Percentiles rank a stretch among this genome's conserved stretches.
Evolutionary conservation across 2,329 filamentous ascomycete species (phyloP).

Genomic region (Ophiognomonia clavigignenti-juglandacearum): DNA sequence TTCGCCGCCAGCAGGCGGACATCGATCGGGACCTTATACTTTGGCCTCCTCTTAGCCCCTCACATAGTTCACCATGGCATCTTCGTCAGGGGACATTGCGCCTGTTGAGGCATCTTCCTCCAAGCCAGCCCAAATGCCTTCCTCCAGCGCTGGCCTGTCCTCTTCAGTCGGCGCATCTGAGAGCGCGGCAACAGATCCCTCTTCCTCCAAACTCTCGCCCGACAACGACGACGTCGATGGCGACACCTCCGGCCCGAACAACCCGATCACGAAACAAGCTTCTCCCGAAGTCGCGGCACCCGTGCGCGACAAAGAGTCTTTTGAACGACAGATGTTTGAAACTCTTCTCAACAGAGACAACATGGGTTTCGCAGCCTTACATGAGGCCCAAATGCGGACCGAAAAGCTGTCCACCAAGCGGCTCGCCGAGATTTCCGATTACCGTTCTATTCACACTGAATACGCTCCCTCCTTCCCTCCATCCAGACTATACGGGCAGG

Average conservation of each 20-base stretch:
- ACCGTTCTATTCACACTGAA: slow-evolving; percentile 54
- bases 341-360: slow-evolving; percentile 50
- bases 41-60: background rate
- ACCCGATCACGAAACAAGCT: slow-evolving; percentile 23
- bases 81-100: slow-evolving; percentile 6
- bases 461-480: slow-evolving; percentile 53
- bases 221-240: slow-evolving; percentile 19
- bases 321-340: slow-evolving; percentile 49
- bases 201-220: slow-evolving; percentile 27
- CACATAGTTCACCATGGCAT: slow-evolving; percentile 13
- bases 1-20: slow-evolving; percentile 3
- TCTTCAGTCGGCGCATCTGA: slow-evolving; percentile 9
- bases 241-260: slow-evolving; percentile 9
- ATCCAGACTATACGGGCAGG: slow-evolving; percentile 59
- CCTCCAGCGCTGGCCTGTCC: slow-evolving; percentile 7
- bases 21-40: background rate
- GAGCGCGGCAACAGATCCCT: slow-evolving; percentile 17
- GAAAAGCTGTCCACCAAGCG: slow-evolving; percentile 57
- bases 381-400: slow-evolving; percentile 45
- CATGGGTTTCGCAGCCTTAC: slow-evolving; percentile 48
- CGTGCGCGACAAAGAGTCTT: slow-evolving; percentile 52
- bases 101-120: slow-evolving; percentile 5
- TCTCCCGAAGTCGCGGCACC: slow-evolving; percentile 16
- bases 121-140: background rate
- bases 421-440: slow-evolving; percentile 65